Evolutionary conservation across 768 basidiomycete species (phyloP), one percentile per base, ranked within the genome.

Genomic region (Boletus barrowsii): DNA sequence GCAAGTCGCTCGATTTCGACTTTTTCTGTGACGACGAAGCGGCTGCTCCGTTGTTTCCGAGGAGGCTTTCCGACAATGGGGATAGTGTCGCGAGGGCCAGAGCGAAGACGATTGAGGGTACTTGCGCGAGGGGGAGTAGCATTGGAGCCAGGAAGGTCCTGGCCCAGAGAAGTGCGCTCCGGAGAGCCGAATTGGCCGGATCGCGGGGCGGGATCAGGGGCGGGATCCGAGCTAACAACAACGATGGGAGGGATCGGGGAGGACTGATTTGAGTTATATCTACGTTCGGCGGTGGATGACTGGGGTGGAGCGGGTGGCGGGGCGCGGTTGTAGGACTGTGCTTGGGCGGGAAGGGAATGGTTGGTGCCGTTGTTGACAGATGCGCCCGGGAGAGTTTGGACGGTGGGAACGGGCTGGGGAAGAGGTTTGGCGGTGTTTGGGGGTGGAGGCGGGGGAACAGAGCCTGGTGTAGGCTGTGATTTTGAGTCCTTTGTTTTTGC

Each of bases 41-140:
- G 83, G 68, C 91, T 94, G 76, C 94, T 98, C 62, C 95, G 83
- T 74, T 99, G 97, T 72, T 98, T 99, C 64, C 96, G 85, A 24
- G 97, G 93, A 20, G 93, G 94, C 67, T 98, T 98, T 32, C 93
- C 94, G 14, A 91, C 87, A 64, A 96, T 90, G 42, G 96, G 93
- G 54, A 98, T 98, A 42, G 93, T 98, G 71, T 98, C 97, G 73
- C 94, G 97, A 51, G 94, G 93, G 17, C 84, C 84, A 41, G 85
- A 81, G 55, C 90, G 82, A 50, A 93, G 82, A 61, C 91, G 86
- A 64, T 82, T 85, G 59, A 90, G 75, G 11, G 88, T 77, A 41
- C 79, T 83, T 39, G 83, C 77, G 50, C 90, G 82, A 30, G 89
- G 87, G 20, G 85, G 86, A 1, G 79, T 79, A 10, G 77, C 73